Percentiles rank a stretch among this genome's conserved stretches.
phyloP scores from a whole-genome alignment of 1,284 basidiomycete species.

The Singerocomus rubriflavus region DNA sequence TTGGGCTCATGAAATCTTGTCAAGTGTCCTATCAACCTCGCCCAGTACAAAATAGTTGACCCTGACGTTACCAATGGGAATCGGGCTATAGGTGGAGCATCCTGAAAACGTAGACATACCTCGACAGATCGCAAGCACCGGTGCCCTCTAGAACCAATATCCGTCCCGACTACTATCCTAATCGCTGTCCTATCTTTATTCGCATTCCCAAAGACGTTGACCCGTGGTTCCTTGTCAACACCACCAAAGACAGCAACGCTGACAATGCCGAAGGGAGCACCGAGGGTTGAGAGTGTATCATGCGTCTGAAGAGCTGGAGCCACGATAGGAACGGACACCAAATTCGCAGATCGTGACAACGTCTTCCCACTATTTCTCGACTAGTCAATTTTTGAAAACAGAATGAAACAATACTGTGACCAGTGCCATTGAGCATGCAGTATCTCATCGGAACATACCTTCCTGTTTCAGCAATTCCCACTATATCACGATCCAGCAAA shows the following conservation, averaged over 20 bases:
- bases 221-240: conserved; percentile 84
- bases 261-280: conserved; percentile 57
- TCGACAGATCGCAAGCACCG: conserved; percentile 78
- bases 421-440: not conserved
- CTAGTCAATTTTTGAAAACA: conserved; percentile 3
- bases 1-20: conserved; percentile 31
- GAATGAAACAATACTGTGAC: not conserved
- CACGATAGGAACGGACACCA: conserved; percentile 79
- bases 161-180: conserved; percentile 70
- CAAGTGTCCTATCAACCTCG: conserved; percentile 98
- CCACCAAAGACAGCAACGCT: conserved; percentile 88
- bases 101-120: conserved; percentile 41
- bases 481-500: conserved; percentile 80
- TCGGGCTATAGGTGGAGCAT: not conserved
- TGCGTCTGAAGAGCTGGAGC: conserved; percentile 96
- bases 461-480: conserved; percentile 98
- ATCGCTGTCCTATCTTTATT: conserved; percentile 54
- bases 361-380: conserved; percentile 79
- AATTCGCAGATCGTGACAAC: conserved; percentile 39
- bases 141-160: conserved; percentile 88
- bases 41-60: conserved; percentile 90
- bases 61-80: conserved; percentile 33
- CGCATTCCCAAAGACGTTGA: conserved; percentile 53
- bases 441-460: conserved; percentile 43
- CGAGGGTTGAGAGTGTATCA: conserved; percentile 77